A percentile compares a stretch with the other conserved stretches of the same genome.
Conservation (phyloP, 1,284 basidiomycete genomes). For the Malassezia sympodialis region DNA sequence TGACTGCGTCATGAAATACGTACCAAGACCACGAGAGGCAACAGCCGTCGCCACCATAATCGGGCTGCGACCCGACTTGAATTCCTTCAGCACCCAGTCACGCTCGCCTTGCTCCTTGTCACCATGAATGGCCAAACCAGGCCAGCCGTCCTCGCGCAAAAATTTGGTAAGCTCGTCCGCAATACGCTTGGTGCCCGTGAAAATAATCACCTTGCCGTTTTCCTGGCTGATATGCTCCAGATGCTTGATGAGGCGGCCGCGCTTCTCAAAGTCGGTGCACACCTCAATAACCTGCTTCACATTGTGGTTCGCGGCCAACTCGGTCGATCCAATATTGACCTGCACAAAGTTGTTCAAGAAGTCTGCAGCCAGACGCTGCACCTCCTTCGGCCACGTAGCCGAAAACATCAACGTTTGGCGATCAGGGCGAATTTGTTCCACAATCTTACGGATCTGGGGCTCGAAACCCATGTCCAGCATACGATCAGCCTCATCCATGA, state of each 20-base stretch:
- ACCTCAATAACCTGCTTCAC: conserved; percentile 91
- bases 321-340: conserved; percentile 97
- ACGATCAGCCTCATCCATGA: conserved; percentile 98
- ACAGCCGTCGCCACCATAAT: conserved; percentile 79
- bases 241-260: conserved; percentile 88
- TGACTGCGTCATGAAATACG: conserved; percentile 52
- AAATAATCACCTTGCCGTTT: conserved; percentile 97
- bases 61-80: conserved; percentile 92
- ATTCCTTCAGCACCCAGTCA: conserved; percentile 96
- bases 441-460: conserved; percentile 96
- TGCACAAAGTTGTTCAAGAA: conserved; percentile 94
- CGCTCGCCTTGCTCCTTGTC: conserved; percentile 83
- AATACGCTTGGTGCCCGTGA: conserved; percentile 92
- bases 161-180: conserved; percentile 92
- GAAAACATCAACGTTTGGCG: conserved; percentile 75
- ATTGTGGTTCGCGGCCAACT: conserved; percentile 95
- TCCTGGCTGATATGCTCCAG: conserved; percentile 90
- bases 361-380: conserved; percentile 91
- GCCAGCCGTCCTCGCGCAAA: conserved; percentile 67
- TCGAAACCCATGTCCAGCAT: conserved; percentile 99
- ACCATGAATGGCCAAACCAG: conserved; percentile 90
- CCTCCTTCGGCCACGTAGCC: conserved; percentile 98
- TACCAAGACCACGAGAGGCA: conserved; percentile 98
- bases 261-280: conserved; percentile 96
- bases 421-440: conserved; percentile 89